Evolutionary conservation across 2,329 filamentous ascomycete species (phyloP).

Genomic region (Pestalotiopsis sp.): DNA sequence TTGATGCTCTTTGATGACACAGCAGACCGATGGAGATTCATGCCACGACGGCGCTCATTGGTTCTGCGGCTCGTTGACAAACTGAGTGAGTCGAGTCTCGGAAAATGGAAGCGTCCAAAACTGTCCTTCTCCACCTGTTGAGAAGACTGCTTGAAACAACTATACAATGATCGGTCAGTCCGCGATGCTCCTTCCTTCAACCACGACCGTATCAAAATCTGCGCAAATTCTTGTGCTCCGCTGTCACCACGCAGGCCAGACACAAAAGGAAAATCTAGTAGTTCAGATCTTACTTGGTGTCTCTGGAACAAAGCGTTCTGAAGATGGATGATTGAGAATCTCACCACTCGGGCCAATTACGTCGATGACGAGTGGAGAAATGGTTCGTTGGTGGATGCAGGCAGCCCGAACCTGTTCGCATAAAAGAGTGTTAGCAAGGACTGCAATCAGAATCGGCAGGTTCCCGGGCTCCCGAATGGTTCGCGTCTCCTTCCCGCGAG

Average conservation of each 20-base stretch:
- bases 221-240: not conserved
- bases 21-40: conserved; percentile 27
- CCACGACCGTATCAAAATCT: conserved; percentile 1
- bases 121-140: conserved; percentile 24
- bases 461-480: conserved; percentile 40
- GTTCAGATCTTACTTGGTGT: conserved; percentile 21
- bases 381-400: conserved; percentile 42
- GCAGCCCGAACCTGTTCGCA: conserved; percentile 50
- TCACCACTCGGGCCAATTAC: conserved; percentile 13
- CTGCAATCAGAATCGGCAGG: conserved; percentile 40
- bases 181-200: conserved; percentile 5
- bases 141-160: conserved; percentile 18
- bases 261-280: conserved; percentile 1
- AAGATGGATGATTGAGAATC: conserved; percentile 22
- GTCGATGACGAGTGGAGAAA: conserved; percentile 33
- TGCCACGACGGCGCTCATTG: conserved; percentile 29
- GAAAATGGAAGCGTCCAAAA: conserved; percentile 32
- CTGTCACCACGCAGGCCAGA: not conserved
- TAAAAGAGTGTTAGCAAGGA: conserved; percentile 35
- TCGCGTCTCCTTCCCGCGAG: conserved; percentile 28
- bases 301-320: conserved; percentile 16
- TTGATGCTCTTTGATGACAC: conserved; percentile 31
- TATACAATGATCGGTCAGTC: conserved; percentile 19
- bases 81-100: conserved; percentile 38
- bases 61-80: conserved; percentile 29